A percentile compares a stretch with the other conserved stretches of the same genome.
Conservation (phyloP, 345 rosid species). For the Gossypium thurberi region DNA sequence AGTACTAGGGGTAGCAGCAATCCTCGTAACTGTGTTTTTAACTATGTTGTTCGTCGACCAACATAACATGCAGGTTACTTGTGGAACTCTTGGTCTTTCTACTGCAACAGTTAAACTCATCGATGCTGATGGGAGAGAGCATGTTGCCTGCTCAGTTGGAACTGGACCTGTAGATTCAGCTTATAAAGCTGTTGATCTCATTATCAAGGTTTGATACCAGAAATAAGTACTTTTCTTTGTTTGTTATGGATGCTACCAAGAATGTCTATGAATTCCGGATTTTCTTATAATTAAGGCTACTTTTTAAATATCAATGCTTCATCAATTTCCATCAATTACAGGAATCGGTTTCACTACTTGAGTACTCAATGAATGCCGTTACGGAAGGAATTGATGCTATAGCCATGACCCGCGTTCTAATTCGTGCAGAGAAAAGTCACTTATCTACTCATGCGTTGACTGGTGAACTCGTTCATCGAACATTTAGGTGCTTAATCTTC, state of each 20-base stretch:
- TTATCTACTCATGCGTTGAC: conserved; percentile 46
- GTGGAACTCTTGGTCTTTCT: conserved; percentile 87
- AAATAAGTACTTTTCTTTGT: not conserved
- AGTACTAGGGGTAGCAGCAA: not conserved
- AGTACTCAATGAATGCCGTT: conserved; percentile 77
- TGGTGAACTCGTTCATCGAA: conserved; percentile 50
- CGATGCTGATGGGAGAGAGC: conserved; percentile 57
- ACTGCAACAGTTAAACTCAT: conserved; percentile 90
- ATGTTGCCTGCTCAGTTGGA: conserved; percentile 77
- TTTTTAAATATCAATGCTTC: not conserved
- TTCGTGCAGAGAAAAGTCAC: conserved; percentile 48
- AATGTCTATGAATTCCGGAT: not conserved
- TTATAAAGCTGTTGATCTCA: conserved; percentile 89
- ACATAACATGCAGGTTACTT: conserved; percentile 55
- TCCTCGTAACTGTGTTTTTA: not conserved
- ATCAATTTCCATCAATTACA: conserved; percentile 14
- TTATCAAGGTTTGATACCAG: conserved; percentile 50
- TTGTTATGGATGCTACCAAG: not conserved
- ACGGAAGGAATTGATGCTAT: conserved; percentile 97
- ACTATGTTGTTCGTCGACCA: not conserved
- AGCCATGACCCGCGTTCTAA: conserved; percentile 88
- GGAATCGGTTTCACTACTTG: conserved; percentile 71
- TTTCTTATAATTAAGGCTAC: not conserved
- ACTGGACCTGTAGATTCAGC: conserved; percentile 96
- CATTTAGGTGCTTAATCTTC: conserved; percentile 53